phyloP scores from a whole-genome alignment of 768 basidiomycete genomes.

The Mycena floridula region DNA sequence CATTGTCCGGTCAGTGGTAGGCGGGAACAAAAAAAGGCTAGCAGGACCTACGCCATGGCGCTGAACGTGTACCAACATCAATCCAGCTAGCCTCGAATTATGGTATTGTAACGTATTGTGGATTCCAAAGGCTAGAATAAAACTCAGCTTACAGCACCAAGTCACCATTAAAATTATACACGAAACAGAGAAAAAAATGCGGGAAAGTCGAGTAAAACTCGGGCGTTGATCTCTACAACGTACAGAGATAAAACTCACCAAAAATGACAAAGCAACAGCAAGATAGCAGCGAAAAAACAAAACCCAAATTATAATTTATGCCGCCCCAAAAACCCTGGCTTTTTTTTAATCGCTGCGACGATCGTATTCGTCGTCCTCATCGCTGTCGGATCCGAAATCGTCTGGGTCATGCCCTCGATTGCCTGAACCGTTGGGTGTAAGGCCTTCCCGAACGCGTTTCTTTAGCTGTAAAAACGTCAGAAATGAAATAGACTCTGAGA shows the following conservation, averaged over 20 bases:
- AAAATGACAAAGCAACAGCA: neutral
- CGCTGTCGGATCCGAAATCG: slow-evolving; percentile 7
- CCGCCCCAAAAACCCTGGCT: neutral
- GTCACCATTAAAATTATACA: no score
- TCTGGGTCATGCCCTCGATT: slow-evolving; percentile 5
- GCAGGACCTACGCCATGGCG: no score
- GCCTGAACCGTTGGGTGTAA: neutral
- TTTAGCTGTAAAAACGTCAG: slow-evolving; percentile 19
- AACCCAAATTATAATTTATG: neutral
- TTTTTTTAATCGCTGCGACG: neutral
- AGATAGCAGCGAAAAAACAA: neutral
- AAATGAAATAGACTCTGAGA: slow-evolving; percentile 3
- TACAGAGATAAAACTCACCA: neutral
- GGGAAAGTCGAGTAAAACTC: no score
- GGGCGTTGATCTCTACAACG: no score
- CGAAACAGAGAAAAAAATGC: neutral
- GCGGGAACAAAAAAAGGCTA: no score
- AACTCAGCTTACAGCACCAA: neutral
- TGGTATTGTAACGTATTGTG: no score
- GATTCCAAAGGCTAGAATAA: neutral
- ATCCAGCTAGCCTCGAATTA: no score
- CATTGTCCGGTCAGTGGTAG: no score
- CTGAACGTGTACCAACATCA: no score
- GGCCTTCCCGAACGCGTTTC: slow-evolving; percentile 25
- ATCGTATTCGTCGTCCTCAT: slow-evolving; percentile 4